Percentiles rank a stretch among this genome's conserved stretches.
Evolutionary conservation across 2,329 filamentous ascomycete species (phyloP).

Genomic region (Nigrospora oryzae): DNA sequence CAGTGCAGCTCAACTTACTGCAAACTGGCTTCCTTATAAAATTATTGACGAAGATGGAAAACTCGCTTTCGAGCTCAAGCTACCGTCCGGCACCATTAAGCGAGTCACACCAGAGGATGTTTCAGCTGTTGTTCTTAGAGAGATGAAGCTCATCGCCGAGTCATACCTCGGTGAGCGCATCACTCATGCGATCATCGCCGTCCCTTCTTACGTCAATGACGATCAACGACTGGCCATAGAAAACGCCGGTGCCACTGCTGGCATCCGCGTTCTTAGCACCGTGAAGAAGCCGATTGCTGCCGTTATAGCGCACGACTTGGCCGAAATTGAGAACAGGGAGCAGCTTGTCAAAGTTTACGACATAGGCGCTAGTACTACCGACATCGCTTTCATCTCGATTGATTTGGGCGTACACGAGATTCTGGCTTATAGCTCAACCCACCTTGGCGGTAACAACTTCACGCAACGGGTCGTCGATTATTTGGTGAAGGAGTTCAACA

Average conservation of each 20-base stretch:
- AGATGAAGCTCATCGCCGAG: conserved; percentile 81
- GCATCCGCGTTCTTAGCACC: conserved; percentile 89
- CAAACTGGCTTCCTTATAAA: conserved; percentile 98
- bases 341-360: conserved; percentile 89
- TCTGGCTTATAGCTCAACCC: conserved; percentile 89
- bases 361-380: conserved; percentile 89
- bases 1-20: conserved; percentile 82
- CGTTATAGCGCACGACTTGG: conserved; percentile 88
- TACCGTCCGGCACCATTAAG: conserved; percentile 51
- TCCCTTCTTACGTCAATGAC: conserved; percentile 97
- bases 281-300: conserved; percentile 96
- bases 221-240: conserved; percentile 95
- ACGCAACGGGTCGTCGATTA: conserved; percentile 95
- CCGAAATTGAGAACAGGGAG: conserved; percentile 69
- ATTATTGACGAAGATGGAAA: conserved; percentile 85
- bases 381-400: conserved; percentile 87
- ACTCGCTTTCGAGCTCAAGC: conserved; percentile 71
- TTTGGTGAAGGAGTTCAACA: conserved; percentile 97
- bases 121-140: conserved; percentile 72
- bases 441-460: conserved; percentile 97
- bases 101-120: conserved; percentile 74
- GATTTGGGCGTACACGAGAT: conserved; percentile 93
- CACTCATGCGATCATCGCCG: conserved; percentile 83
- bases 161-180: conserved; percentile 74
- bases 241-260: conserved; percentile 86